phyloP scores from a whole-genome alignment of 208 protist species.

The Vickermania ingenoplastis region DNA sequence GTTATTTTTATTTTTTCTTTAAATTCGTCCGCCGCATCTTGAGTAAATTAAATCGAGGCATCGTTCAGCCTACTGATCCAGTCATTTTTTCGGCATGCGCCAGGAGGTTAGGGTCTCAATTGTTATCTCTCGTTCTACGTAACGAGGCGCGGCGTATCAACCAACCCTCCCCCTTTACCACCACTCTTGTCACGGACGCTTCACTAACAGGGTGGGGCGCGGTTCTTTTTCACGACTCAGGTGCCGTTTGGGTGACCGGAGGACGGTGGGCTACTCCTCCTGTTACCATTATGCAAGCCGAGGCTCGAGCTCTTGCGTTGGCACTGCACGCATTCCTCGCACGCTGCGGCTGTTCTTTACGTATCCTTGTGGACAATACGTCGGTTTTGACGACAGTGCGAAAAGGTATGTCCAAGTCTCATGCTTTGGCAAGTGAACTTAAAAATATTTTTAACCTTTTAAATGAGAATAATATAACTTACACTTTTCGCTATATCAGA shows the following conservation, averaged over 20 bases:
- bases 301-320: conserved; percentile 5
- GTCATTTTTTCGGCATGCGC: background rate
- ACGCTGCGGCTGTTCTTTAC: background rate
- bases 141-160: background rate
- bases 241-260: background rate
- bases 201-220: conserved; percentile 7
- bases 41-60: background rate
- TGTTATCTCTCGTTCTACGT: background rate
- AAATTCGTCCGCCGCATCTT: background rate
- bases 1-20: conserved; percentile 2
- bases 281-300: conserved; percentile 2
- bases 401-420: background rate
- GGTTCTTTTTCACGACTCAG: background rate
- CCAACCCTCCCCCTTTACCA: background rate
- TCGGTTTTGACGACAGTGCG: background rate
- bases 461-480: background rate
- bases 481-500: background rate
- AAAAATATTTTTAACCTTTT: background rate
- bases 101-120: background rate
- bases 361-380: background rate
- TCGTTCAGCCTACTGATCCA: background rate
- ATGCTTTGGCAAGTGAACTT: background rate
- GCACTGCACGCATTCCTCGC: background rate
- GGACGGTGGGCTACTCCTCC: background rate
- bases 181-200: conserved; percentile 6